A percentile compares a stretch with the other conserved stretches of the same genome.
phyloP scores from a whole-genome alignment of 768 basidiomycete genomes.

The Polyporus arcularius region DNA sequence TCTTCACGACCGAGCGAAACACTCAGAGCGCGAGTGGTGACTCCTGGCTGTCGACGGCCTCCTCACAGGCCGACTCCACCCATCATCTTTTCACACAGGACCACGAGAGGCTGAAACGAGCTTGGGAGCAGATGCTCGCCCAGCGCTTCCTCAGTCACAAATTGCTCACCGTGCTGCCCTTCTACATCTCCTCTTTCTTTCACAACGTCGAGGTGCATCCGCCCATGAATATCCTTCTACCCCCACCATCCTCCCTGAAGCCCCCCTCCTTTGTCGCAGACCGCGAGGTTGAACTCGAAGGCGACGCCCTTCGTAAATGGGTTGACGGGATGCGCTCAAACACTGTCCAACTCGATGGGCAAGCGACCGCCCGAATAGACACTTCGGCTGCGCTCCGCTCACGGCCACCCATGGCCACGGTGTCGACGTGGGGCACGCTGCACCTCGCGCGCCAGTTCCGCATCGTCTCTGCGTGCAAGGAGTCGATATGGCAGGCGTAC shows the following conservation, averaged over 20 bases:
- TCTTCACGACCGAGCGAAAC: constrained; percentile 7
- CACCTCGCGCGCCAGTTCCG: constrained; percentile 63
- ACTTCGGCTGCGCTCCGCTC: constrained; percentile 8
- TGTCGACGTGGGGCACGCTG: constrained; percentile 57
- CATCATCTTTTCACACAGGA: constrained; percentile 45
- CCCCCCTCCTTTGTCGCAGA: background rate
- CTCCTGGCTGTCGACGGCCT: constrained; percentile 2
- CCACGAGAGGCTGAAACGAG: constrained; percentile 58
- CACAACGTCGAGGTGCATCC: constrained; percentile 51
- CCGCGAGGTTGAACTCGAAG: background rate
- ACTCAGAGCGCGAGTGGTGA: constrained; percentile 5
- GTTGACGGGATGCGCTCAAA: constrained; percentile 11
- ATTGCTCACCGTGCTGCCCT: constrained; percentile 60
- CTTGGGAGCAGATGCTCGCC: constrained; percentile 71
- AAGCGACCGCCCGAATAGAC: background rate
- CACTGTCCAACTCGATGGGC: constrained; percentile 6
- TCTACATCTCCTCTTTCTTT: constrained; percentile 64
- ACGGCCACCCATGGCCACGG: constrained; percentile 25
- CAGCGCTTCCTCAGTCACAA: constrained; percentile 56
- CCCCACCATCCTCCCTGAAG: constrained; percentile 31
- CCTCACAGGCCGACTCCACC: constrained; percentile 10
- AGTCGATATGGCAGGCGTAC: constrained; percentile 69
- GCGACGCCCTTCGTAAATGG: background rate
- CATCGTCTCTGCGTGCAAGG: constrained; percentile 63
- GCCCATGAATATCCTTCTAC: constrained; percentile 53